Base-by-base conservation (phyloP, 2,329 filamentous ascomycete species). In the Exophiala aquamarina region DNA sequence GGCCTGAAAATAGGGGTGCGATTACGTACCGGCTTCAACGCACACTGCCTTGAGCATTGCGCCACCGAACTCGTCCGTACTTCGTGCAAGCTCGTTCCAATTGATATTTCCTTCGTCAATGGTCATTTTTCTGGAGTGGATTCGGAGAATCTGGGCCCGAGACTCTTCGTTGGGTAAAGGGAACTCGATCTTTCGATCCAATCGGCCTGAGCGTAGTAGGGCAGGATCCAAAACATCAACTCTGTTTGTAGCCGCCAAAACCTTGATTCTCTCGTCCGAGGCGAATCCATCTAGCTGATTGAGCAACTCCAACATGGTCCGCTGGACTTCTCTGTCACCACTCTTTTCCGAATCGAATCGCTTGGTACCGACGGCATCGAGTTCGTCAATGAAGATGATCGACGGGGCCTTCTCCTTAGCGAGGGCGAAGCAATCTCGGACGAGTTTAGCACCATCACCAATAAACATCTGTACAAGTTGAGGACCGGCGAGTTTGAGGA, bases 391-490 rank as follows among this genome's bases (percentile, higher is more conserved):
- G 77, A 98, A 98, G 70, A 98, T 98, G 70, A 98, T 98, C 49
- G 93, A 90, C 0, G 93, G 94, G 0, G 93, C 93, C 77, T 98
- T 98, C 72, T 98, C 93, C 70, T 98, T 98, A 44, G 93, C 93
- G 11, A 98, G 77, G 2, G 93, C 93, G 67, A 98, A 98, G 72
- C 89, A 95, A 73, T 98, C 93, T 49, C 93, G 87, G 33, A 98
- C 93, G 21, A 98, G 81, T 73, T 98, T 98, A 34, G 94, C 93
- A 63, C 93, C 93, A 60, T 98, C 94, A 67, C 93, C 93, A 32
- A 98, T 98, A 69, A 97, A 98, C 93, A 97, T 98, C 70, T 98
- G 93, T 21, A 98, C 93, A 31, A 98, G 83, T 72, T 98, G 93
- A 4, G 94, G 93, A 41, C 93, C 93, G 51, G 93, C 93, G 47